A percentile compares a stretch with the other conserved stretches of the same genome.
Conservation (phyloP, 371 early-diverging fungal species). For the Haplosporangium sp. region DNA sequence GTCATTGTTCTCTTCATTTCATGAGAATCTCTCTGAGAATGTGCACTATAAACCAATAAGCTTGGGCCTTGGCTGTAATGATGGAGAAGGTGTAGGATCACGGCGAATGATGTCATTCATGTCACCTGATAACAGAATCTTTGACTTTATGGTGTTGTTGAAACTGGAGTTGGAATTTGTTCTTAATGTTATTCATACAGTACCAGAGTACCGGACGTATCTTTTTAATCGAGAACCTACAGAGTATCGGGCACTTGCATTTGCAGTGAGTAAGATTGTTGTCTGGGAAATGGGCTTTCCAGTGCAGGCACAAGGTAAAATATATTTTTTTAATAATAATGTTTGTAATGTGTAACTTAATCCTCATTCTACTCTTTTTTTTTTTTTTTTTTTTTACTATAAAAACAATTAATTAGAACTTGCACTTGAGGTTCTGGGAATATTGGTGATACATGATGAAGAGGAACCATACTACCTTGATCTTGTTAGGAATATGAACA, state of each 20-base stretch:
- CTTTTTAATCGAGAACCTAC: conserved; percentile 11
- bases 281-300: conserved; percentile 26
- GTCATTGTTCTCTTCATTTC: not conserved
- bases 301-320: conserved; percentile 15
- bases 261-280: conserved; percentile 14
- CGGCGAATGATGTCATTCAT: conserved; percentile 7
- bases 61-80: not conserved
- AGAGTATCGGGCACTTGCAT: conserved; percentile 20
- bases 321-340: too few relatives aligned
- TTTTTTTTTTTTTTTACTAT: not conserved
- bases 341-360: too few relatives aligned
- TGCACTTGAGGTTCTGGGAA: conserved; percentile 18
- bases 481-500: conserved; percentile 9
- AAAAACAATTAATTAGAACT: conserved; percentile 10
- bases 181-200: conserved; percentile 6
- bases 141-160: conserved; percentile 19
- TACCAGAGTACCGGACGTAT: conserved; percentile 4
- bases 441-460: conserved; percentile 19
- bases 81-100: conserved; percentile 6
- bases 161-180: conserved; percentile 29
- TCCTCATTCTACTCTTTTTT: not conserved
- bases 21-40: conserved; percentile 1
- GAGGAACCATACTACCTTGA: conserved; percentile 18
- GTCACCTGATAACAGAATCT: conserved; percentile 15
- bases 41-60: not conserved